Conservation (phyloP, 768 basidiomycete genomes). For the Gloeopeniophorella convolvens region DNA sequence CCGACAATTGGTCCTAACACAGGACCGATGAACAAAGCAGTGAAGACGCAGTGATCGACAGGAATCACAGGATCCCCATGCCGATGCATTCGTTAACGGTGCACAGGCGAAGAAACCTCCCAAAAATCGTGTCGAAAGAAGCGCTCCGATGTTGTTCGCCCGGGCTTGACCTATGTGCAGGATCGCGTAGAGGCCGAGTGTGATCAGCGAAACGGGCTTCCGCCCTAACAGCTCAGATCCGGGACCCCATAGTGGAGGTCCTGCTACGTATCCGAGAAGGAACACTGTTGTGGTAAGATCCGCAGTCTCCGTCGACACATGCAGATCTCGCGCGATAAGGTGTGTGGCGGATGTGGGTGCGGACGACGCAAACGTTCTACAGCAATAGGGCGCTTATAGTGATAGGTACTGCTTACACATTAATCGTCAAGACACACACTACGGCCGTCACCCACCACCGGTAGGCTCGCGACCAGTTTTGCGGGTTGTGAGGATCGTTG, state of each 20-base stretch:
- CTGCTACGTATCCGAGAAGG: constrained; percentile 19
- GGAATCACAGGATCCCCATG: constrained; percentile 17
- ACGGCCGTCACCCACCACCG: constrained; percentile 8
- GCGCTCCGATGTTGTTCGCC: constrained; percentile 8
- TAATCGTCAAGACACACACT: not conserved
- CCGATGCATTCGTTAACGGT: constrained; percentile 21
- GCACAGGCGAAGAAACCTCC: constrained; percentile 21
- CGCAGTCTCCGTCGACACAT: constrained; percentile 18
- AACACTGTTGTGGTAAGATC: constrained; percentile 18
- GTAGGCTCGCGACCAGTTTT: constrained; percentile 11
- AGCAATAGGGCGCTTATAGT: not conserved
- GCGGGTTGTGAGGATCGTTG: constrained; percentile 10
- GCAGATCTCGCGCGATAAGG: constrained; percentile 17
- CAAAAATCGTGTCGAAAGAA: constrained; percentile 20
- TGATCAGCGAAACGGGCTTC: not conserved
- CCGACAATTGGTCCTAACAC: constrained; percentile 22
- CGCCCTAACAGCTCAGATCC: constrained; percentile 15
- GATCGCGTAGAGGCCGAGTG: not conserved
- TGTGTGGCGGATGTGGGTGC: constrained; percentile 13
- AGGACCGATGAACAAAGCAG: constrained; percentile 21
- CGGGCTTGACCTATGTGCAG: not conserved
- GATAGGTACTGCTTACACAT: constrained; percentile 6
- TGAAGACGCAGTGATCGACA: constrained; percentile 19
- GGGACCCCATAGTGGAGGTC: constrained; percentile 18
- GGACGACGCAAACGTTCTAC: constrained; percentile 23